Base-by-base conservation (phyloP, 2,329 filamentous ascomycete species). In the Sporothrix luriei region DNA sequence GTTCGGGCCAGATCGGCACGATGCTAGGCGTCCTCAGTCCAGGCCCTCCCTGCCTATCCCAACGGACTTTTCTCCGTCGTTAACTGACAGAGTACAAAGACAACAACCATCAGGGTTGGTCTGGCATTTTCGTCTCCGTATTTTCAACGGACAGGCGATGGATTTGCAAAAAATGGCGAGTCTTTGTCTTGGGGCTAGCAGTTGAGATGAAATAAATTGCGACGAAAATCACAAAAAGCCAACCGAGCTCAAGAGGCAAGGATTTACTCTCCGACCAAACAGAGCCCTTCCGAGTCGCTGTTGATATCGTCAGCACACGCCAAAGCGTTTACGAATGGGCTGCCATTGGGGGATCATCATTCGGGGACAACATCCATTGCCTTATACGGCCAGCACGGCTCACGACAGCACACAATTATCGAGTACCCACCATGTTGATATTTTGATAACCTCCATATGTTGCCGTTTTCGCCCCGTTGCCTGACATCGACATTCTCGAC, bases 1-100 rank as follows among this genome's bases (percentile, higher is more conserved):
- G 54, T 29, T 11, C 43, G 57, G 57, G 40, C 13, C 38, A 46
- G 57, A 62, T 62, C 38, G 57, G 16, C 57, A 38, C 57, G 33
- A 61, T 46, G 38, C 2, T 38, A 46, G 38, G 38, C 57, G 57
- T 46, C 43, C 33, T 38, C 38, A 43, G 33, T 40, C 33, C 52
- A 57, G 54, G 29, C 21, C 10, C 57, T n/a, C n/a, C n/a, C n/a
- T n/a, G n/a, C n/a, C n/a, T 13, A 26, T 16, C 21, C 19, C 9
- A 10, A 33, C 38, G 57, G 38, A 62, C 13, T 26, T 26, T 57
- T 57, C 38, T 11, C 38, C 38, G 26, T 38, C 16, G 21, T 46
- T 21, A 11, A 16, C n/a, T 33, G 1, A 33, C 33, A 33, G 33
- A 33, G 5, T 6, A 33, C 33, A 33, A 7, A 33, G 33, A 9